Base-by-base conservation (phyloP, 352 stramenopile genomes). In the Globisporangium splendens region DNA sequence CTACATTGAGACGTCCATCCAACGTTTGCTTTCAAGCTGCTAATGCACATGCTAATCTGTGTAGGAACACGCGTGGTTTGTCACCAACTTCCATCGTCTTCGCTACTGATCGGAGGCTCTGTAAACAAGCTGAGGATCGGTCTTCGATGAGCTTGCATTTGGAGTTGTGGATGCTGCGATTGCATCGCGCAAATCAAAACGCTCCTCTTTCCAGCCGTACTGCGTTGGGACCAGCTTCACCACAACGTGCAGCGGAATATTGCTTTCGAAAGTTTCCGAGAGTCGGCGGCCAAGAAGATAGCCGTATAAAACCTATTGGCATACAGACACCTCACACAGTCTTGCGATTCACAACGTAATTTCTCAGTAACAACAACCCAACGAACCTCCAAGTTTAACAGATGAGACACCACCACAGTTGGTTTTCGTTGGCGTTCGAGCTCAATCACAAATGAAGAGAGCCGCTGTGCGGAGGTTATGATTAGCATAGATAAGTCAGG, bases 61-160 rank as follows among this genome's bases (percentile, higher is more conserved):
- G 42, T 63, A 89, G 79, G 70, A 74, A 8, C 68, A 79, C 20
- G 47, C 70, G 46, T 89, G 77, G 77, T 86, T 89, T 57, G 62
- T 87, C 43, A 84, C 71, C 50, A 85, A 67, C 35, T 89, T 89
- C 55, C 79, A 86, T 50, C 77, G 73, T 0, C 64, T 86, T 17
- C 75, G 75, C 8, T 73, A 72, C 50, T 70, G 38, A 68, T 46
- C 65, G 44, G 10, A 52, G 55, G n/a, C 8, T 18, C 33, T n/a
- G 20, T 14, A 42, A 46, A 56, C 7, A 46, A n/a, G n/a, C 21
- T 24, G 35, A 14, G 1, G 15, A n/a, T 31, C 21, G 0, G 3
- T 49, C 35, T 50, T 50, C 17, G 39, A 58, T 13, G 33, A 31
- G 52, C 33, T 42, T 12, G 12, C 33, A 35, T 56, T 44, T 44